Conservation (phyloP, 2,329 filamentous ascomycete genomes). For the Plenodomus biglobosus region DNA sequence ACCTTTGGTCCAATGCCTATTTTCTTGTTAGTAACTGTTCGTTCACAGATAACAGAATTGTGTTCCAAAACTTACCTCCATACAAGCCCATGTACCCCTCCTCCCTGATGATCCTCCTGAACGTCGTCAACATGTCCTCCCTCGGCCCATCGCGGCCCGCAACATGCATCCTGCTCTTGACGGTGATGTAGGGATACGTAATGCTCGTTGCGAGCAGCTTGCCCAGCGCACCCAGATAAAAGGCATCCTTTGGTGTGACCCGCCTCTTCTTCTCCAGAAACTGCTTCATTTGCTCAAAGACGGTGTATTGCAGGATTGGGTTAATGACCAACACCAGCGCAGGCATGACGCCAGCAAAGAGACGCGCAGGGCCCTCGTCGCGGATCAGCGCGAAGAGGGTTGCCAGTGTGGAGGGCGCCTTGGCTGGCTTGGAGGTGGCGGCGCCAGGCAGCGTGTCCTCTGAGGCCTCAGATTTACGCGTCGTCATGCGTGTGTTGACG, state of each 20-base stretch:
- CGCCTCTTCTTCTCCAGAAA: conserved; percentile 72
- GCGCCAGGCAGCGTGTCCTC: conserved; percentile 45
- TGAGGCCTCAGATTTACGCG: conserved; percentile 65
- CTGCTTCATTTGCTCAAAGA: conserved; percentile 99
- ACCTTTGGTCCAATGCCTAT: conserved; percentile 93
- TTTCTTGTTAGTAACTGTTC: conserved; percentile 6
- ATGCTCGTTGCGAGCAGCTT: conserved; percentile 92
- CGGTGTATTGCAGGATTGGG: conserved; percentile 96
- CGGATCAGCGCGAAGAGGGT: conserved; percentile 78
- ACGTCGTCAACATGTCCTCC: conserved; percentile 76
- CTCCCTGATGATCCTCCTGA: conserved; percentile 78
- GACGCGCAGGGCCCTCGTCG: conserved; percentile 79
- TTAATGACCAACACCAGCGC: conserved; percentile 95
- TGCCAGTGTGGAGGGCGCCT: conserved; percentile 71
- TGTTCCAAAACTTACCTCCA: conserved; percentile 80
- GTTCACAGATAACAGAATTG: not conserved
- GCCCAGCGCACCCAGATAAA: conserved; percentile 86
- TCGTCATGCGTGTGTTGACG: conserved; percentile 97
- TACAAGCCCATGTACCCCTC: conserved; percentile 93
- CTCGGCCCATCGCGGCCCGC: conserved; percentile 73
- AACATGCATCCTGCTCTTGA: conserved; percentile 98
- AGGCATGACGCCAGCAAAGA: conserved; percentile 91
- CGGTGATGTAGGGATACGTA: conserved; percentile 97
- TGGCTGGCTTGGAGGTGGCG: conserved; percentile 53
- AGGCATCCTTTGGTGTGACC: conserved; percentile 83